These are phyloP conservation scores for Talaromyces verruculosus DNA, from an alignment of 2,329 filamentous ascomycete genomes.

Conservation along the genomic window DNA sequence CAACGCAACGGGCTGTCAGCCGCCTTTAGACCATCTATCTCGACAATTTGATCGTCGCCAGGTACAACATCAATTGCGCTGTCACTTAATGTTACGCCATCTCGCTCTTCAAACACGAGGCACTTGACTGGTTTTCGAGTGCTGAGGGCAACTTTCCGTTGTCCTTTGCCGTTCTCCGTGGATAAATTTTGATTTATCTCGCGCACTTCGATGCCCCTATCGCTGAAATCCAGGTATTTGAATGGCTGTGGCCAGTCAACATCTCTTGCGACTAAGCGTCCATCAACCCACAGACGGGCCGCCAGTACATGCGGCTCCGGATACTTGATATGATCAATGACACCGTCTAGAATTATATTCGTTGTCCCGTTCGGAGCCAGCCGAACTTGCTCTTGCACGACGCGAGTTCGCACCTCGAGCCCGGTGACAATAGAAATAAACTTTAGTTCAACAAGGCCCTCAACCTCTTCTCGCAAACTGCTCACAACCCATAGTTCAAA, in stretches of 20 bases:
- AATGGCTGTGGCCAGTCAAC: conserved; percentile 62
- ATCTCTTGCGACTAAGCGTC: conserved; percentile 54
- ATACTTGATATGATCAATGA: conserved; percentile 44
- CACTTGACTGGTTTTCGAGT: conserved; percentile 51
- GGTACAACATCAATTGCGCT: conserved; percentile 60
- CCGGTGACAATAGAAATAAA: conserved; percentile 58
- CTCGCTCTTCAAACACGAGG: conserved; percentile 59
- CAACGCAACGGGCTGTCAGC: conserved; percentile 13
- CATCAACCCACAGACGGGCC: conserved; percentile 53
- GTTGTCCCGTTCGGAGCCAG: conserved; percentile 56
- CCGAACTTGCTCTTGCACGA: conserved; percentile 49
- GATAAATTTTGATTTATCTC: not conserved
- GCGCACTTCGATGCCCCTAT: conserved; percentile 9
- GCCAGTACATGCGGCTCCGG: conserved; percentile 53
- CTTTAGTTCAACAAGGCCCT: conserved; percentile 41
- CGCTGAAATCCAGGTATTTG: conserved; percentile 32
- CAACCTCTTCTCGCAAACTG: conserved; percentile 39
- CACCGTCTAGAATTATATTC: conserved; percentile 48
- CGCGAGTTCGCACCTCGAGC: conserved; percentile 22
- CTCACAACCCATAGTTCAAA: conserved; percentile 61
- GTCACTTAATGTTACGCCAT: conserved; percentile 55
- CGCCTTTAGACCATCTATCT: conserved; percentile 44
- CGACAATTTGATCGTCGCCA: conserved; percentile 44
- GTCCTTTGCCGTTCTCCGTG: not conserved
- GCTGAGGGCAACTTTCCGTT: not conserved